Base-by-base conservation (phyloP, 495 filamentous ascomycete genomes). In the Lichina pygmaea region DNA sequence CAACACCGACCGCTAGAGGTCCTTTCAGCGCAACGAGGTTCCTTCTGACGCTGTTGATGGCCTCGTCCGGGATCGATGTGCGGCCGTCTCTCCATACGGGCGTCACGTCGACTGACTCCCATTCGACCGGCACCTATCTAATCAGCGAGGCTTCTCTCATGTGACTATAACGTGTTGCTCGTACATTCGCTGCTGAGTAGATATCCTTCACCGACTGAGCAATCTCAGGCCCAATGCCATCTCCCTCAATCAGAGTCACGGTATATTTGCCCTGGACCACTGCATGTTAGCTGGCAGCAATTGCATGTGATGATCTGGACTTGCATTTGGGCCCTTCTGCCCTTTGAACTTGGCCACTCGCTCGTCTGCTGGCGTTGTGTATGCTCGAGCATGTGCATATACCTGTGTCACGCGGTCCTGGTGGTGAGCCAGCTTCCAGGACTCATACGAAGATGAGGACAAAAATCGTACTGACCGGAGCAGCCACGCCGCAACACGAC, bases 1-100 rank as follows among this genome's bases (percentile, higher is more conserved):
- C 3, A 24, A 12, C 46, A 65, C 78, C 43, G 81, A 93, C 85
- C 52, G 89, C 89, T 52, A 97, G 72, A 55, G 89, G 89, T 48
- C 89, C 89, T 72, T 97, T 97, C 17, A 97, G 75, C 45, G 89
- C 89, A 52, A 97, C 81, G 62, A 78, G 86, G 66, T 94, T 97
- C 63, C 71, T 75, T 62, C 71, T 73, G 51, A 97, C 81, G 58
- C 81, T 92, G 56, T 77, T 67, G 57, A 97, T 93, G 44, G 89
- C 86, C 47, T 73, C 80, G 52, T 86, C 75, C 34, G 84, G 80
- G 47, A 97, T 95, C 44, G 78, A 74, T 37, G 85, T 93, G 67
- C 77, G 84, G 55, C 89, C 89, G 55, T 93, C 75, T 67, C 86
- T 91, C 49, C 95, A 58, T 53, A 74, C 77, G 17, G 89, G 89